Evolutionary conservation across 2,329 filamentous ascomycete genomes (phyloP).

Genomic region (Metarhizium anisopliae): DNA sequence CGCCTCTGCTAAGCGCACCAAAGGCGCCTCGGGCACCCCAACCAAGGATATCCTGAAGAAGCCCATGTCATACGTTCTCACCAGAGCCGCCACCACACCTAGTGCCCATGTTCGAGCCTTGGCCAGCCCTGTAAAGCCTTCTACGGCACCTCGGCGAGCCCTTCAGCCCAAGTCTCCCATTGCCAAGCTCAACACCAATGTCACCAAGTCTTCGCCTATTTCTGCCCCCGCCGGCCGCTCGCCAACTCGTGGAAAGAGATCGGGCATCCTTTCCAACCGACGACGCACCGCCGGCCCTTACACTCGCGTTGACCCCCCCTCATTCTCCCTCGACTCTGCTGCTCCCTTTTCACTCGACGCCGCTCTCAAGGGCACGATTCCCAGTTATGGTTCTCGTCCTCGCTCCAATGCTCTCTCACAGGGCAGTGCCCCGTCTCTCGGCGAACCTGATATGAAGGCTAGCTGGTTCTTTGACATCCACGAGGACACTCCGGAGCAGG

Average conservation of each 20-base stretch:
- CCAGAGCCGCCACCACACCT: slow-evolving; percentile 27
- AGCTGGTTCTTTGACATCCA: slow-evolving; percentile 92
- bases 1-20: slow-evolving; percentile 50
- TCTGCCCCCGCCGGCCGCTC: slow-evolving; percentile 73
- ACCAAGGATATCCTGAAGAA: slow-evolving; percentile 43
- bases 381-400: slow-evolving; percentile 44
- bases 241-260: slow-evolving; percentile 60
- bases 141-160: slow-evolving; percentile 28
- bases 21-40: slow-evolving; percentile 34
- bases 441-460: slow-evolving; percentile 44
- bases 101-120: slow-evolving; percentile 21
- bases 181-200: slow-evolving; percentile 33
- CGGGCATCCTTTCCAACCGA: slow-evolving; percentile 59
- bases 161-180: slow-evolving; percentile 46
- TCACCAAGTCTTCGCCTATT: slow-evolving; percentile 42
- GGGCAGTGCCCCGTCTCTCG: slow-evolving; percentile 19
- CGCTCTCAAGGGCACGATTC: slow-evolving; percentile 68
- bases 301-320: slow-evolving; percentile 62
- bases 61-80: slow-evolving; percentile 36
- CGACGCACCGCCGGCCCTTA: slow-evolving; percentile 55
- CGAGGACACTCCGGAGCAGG: slow-evolving; percentile 82
- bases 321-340: slow-evolving; percentile 42
- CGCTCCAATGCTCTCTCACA: slow-evolving; percentile 21
- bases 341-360: slow-evolving; percentile 78
- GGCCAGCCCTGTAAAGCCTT: slow-evolving; percentile 21